phyloP scores from a whole-genome alignment of 306 rosid genomes.

The Cucurbita moschata region DNA sequence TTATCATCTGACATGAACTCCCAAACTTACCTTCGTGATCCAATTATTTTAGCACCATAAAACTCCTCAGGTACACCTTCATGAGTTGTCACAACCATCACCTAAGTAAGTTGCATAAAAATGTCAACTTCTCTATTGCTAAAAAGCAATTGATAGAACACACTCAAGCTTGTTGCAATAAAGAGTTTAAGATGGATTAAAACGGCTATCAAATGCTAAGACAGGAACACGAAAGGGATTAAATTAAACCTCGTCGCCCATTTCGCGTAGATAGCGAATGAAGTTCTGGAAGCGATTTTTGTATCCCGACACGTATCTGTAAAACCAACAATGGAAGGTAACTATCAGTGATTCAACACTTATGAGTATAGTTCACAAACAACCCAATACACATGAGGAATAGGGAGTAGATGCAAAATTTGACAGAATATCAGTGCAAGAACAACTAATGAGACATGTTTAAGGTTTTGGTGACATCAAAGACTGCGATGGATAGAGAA shows the following conservation, averaged over 20 bases:
- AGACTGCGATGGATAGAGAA: neutral
- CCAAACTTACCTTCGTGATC: constrained; percentile 62
- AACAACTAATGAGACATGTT: neutral
- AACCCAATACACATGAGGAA: neutral
- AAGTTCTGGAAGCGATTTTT: constrained; percentile 52
- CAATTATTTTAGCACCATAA: constrained; percentile 80
- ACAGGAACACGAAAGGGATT: neutral
- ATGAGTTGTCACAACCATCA: constrained; percentile 94
- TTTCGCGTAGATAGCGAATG: constrained; percentile 42
- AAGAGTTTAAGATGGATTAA: neutral
- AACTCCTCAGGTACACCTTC: constrained; percentile 92
- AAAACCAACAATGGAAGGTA: constrained; percentile 3
- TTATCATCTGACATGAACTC: neutral
- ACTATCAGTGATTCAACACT: neutral
- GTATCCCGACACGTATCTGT: constrained; percentile 49
- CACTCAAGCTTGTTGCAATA: neutral
- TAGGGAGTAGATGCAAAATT: neutral
- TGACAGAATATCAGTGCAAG: neutral
- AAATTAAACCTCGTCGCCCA: constrained; percentile 44
- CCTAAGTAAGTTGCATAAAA: constrained; percentile 29
- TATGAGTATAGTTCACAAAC: neutral
- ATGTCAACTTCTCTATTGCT: constrained; percentile 9
- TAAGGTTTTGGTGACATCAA: neutral
- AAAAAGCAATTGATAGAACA: neutral
- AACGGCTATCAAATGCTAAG: neutral